Evolutionary conservation across 805 yeast genomes (phyloP).

Genomic region (Schizosaccharomyces octosporus): DNA sequence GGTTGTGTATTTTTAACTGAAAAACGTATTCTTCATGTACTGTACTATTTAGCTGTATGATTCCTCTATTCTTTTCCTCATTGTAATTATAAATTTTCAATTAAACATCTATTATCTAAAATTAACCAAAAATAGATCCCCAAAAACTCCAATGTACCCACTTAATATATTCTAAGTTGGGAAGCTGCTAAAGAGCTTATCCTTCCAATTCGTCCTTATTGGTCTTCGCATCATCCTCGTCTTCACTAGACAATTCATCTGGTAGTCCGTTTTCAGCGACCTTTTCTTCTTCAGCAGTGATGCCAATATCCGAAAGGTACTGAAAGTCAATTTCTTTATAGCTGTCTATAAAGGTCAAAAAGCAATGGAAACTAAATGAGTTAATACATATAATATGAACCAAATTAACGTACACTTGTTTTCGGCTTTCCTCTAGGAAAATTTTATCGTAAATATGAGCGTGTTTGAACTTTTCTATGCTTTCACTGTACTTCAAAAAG

Average conservation of each 20-base stretch:
- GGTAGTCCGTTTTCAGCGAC: background rate
- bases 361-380: conserved; percentile 17
- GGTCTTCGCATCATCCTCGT: background rate
- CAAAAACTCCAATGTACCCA: too few species aligned
- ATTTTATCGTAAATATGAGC: conserved; percentile 77
- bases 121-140: too few species aligned
- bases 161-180: too few species aligned
- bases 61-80: too few species aligned
- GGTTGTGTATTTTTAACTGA: too few species aligned
- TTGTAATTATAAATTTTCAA: too few species aligned
- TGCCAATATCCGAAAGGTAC: background rate
- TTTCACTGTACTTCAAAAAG: conserved; percentile 36
- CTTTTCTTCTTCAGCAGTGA: background rate
- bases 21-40: too few species aligned
- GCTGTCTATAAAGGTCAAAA: conserved; percentile 1
- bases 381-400: background rate
- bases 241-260: background rate
- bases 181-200: background rate
- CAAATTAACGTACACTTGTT: conserved; percentile 33
- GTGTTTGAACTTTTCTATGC: conserved; percentile 70
- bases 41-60: too few species aligned
- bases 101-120: too few species aligned
- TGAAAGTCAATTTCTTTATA: background rate
- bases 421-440: conserved; percentile 69
- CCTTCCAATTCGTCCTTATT: conserved; percentile 1